Evolutionary conservation across 352 stramenopile genomes (phyloP), one percentile per base, ranked within the genome.

Genomic region (Peronospora tabacina): DNA sequence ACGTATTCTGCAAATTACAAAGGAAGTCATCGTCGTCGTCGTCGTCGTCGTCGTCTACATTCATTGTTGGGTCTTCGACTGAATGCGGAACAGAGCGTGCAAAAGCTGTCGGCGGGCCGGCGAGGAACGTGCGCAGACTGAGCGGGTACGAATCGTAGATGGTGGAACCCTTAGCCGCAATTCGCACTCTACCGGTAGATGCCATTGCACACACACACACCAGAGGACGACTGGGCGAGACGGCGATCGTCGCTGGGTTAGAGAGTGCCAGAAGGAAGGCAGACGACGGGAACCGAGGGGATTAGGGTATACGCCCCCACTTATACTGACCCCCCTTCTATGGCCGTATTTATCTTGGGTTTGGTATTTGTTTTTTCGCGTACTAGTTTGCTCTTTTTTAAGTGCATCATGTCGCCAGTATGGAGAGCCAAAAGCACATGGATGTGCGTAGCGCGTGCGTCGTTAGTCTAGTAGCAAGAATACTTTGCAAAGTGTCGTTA

Each of bases 61-160:
- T 58, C 56, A 51, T 60, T 19, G 19, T 58, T 19, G 51, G 46
- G 43, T 62, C 54, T 24, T 63, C 59, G 29, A 44, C 34, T 17
- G 49, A 34, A 44, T 68, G 62, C 13, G 49, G 53, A 0, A 55
- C 32, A 5, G 73, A 55, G 22, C 62, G 69, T 39, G 50, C 53
- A 37, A 75, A 57, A 35, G 70, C 60, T 49, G 57, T 46, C 29
- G 51, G 47, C 7, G 44, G 24, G 11, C 56, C 51, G 0, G 45
- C 39, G 11, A 60, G 45, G 40, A 68, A 60, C 2, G 48, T 60
- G 55, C 66, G 68, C 32, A 71, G 60, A 40, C 63, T 75, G 11
- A 87, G 67, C 58, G 75, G 71, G 49, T 84, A 87, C 64, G 67
- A 72, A 41, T 82, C 75, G 66, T 87, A 87, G 57, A 87, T 75